Evolutionary conservation across 768 basidiomycete genomes (phyloP).

Genomic region (Chlorophyllum brunneum): DNA sequence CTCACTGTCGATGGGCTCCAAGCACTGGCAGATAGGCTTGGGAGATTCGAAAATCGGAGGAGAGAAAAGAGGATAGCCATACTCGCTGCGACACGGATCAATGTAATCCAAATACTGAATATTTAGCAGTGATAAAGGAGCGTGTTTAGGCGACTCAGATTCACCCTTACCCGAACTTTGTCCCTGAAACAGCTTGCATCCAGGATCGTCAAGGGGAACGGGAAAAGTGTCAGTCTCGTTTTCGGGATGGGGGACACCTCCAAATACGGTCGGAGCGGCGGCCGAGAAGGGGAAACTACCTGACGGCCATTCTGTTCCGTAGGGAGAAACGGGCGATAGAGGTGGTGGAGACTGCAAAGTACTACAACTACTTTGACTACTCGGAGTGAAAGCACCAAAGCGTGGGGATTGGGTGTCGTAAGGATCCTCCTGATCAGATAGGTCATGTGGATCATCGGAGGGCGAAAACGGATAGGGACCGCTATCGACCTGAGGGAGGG

Average conservation of each 20-base stretch:
- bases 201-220: not conserved
- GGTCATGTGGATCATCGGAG: not conserved
- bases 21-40: not conserved
- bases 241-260: not conserved
- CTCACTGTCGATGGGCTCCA: constrained; percentile 3
- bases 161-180: not conserved
- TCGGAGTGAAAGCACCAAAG: constrained; percentile 4
- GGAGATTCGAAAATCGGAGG: constrained; percentile 1
- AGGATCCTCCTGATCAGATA: not conserved
- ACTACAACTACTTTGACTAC: constrained; percentile 12
- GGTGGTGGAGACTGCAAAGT: constrained; percentile 7
- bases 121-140: not conserved
- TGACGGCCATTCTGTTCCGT: not conserved
- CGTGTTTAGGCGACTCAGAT: not conserved
- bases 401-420: not conserved
- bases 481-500: constrained; percentile 31
- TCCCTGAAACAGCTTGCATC: not conserved
- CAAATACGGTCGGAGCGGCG: not conserved
- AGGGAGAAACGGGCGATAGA: constrained; percentile 1
- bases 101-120: not conserved
- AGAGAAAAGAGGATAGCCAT: not conserved
- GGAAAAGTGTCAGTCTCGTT: not conserved
- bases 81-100: not conserved
- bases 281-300: not conserved
- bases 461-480: not conserved